Evolutionary conservation across 805 yeast species (phyloP).

Genomic region (Starmera caribaea): DNA sequence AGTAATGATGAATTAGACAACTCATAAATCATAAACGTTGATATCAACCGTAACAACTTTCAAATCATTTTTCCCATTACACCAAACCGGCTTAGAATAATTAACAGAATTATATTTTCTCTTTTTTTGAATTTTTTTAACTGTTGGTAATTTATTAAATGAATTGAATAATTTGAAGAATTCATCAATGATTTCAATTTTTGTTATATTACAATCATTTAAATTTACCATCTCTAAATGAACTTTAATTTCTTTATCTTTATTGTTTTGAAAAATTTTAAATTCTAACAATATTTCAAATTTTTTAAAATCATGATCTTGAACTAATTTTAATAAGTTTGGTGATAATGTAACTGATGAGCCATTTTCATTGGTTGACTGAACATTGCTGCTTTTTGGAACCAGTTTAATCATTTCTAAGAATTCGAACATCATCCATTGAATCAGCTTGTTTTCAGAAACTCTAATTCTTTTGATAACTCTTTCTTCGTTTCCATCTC

Average conservation of each 20-base stretch:
- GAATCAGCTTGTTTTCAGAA: not conserved
- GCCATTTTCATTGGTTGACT: too few species aligned
- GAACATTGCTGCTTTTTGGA: not conserved
- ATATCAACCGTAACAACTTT: too few species aligned
- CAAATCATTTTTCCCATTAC: too few species aligned
- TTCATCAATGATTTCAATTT: not conserved
- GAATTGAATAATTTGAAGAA: not conserved
- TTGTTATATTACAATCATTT: not conserved
- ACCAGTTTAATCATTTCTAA: not conserved
- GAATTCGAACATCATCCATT: not conserved
- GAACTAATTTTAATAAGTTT: too few species aligned
- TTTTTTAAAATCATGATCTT: not conserved
- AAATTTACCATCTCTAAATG: not conserved
- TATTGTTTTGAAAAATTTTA: not conserved
- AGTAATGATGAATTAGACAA: too few species aligned
- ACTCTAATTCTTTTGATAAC: not conserved
- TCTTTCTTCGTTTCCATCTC: too few species aligned
- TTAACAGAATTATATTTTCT: too few species aligned
- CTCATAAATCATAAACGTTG: too few species aligned
- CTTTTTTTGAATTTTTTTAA: too few species aligned
- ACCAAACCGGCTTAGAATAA: too few species aligned
- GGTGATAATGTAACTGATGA: too few species aligned
- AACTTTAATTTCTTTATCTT: not conserved
- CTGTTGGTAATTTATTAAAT: too few species aligned
- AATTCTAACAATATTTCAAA: not conserved